These are phyloP conservation scores for Helicocarpus griseus DNA, from an alignment of 2,329 filamentous ascomycete species.

Conservation along the genomic window DNA sequence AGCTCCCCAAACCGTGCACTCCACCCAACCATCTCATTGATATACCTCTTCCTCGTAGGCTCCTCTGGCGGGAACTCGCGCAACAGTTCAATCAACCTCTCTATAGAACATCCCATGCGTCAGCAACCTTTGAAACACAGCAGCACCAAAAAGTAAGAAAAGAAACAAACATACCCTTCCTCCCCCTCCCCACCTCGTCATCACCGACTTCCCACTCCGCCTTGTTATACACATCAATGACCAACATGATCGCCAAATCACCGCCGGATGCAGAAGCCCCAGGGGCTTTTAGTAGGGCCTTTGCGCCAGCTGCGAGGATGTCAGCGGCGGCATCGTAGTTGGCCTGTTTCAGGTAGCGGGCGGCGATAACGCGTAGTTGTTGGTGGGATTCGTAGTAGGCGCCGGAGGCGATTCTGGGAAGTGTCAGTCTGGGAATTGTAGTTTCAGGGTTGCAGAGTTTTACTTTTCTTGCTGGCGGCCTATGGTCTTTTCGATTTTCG, in stretches of 20 bases:
- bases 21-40: constrained; percentile 80
- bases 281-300: constrained; percentile 63
- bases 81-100: constrained; percentile 64
- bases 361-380: constrained; percentile 89
- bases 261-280: constrained; percentile 91
- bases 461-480: constrained; percentile 70
- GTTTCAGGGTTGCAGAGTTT: not conserved
- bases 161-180: constrained; percentile 32
- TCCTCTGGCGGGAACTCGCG: constrained; percentile 73
- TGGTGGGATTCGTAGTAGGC: constrained; percentile 98
- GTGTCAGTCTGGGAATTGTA: constrained; percentile 11
- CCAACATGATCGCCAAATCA: constrained; percentile 74
- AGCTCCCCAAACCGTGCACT: constrained; percentile 75
- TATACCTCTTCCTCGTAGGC: constrained; percentile 86
- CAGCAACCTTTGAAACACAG: no score
- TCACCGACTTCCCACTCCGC: constrained; percentile 65
- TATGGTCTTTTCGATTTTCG: constrained; percentile 58
- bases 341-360: constrained; percentile 79
- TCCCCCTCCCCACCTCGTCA: constrained; percentile 53
- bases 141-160: not conserved
- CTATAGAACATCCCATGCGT: constrained; percentile 17
- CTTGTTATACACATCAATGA: constrained; percentile 86
- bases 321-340: constrained; percentile 82
- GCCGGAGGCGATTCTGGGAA: constrained; percentile 67
- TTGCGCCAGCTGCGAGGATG: constrained; percentile 73